Base-by-base conservation (phyloP, 2,329 filamentous ascomycete genomes). In the Ophiobolus disseminans region DNA sequence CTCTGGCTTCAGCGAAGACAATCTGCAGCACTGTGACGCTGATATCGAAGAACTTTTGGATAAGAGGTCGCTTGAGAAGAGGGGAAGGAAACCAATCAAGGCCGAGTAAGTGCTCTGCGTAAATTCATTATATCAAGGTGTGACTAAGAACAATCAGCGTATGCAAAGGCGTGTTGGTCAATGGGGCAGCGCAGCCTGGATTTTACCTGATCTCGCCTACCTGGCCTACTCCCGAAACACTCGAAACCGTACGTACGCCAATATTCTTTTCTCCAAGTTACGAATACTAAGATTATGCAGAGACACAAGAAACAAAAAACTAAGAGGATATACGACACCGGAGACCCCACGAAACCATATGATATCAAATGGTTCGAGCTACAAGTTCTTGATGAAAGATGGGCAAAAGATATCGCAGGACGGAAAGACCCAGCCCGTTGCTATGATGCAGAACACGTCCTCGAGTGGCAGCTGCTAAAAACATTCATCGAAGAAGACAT, bases 351-450 rank as follows among this genome's bases (percentile, higher is more conserved):
- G n/a, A 34, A 50, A 8, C 47, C 47, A n/a, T 9, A 21, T 11
- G 28, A 44, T 26, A 14, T 19, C 14, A 40, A 50, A n/a, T 50
- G 40, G 47, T 50, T 45, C 19, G 13, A 50, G 35, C 21, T 50
- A 7, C 21, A 45, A 30, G 3, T 14, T 14, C 40, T 26, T 19
- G 35, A 45, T 5, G 34, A 40, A 20, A 14, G 35, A 17, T 50
- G 40, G 40, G 40, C 16, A 1, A 13, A n/a, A 28, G 30, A 50
- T 23, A 14, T 43, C 6, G 25, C 16, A n/a, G 26, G 40, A 21
- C 26, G 9, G n/a, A n/a, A n/a, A 17, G 26, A n/a, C 11, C 9
- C n/a, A 4, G 17, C 38, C 2, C 23, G 47, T n/a, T 45, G 40
- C 23, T 50, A 50, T 20, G 40, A 21, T 6, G 26, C 47, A 14